Base-by-base conservation (phyloP, 441 rosid species). In the Gossypium gossypioides region DNA sequence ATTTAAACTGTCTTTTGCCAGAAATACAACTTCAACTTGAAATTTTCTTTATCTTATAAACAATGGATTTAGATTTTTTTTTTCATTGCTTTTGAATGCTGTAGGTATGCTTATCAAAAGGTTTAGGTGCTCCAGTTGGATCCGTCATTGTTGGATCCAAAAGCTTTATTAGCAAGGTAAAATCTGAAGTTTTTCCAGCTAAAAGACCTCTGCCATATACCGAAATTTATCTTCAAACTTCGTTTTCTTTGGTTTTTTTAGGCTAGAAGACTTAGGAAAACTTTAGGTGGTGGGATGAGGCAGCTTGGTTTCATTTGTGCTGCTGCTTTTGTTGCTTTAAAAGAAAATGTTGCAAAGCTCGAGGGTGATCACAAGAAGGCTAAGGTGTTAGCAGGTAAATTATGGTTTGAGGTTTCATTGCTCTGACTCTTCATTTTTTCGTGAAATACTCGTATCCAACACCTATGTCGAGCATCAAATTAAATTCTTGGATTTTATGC, bases 261-360 rank as follows among this genome's bases (percentile, higher is more conserved):
- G 97, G 97, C 97, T 71, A 86, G 85, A 84, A 84, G 85, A 78
- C 82, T 95, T 32, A 79, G 96, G 82, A 95, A 95, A 79, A 91
- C 97, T 63, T 76, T 92, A 74, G 99, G 97, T 19, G 99, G 99
- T n/a, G 97, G 97, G 71, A 95, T 95, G 97, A 86, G 97, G 76
- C 99, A 90, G 79, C 63, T 88, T 0, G 97, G 97, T 18, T 74
- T 88, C 72, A 85, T 95, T 29, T 92, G 97, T 44, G 91, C 94
- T 0, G 94, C 96, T 6, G 96, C 93, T 48, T 75, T 94, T 37
- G 91, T 92, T 37, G 96, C 93, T 15, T 72, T 95, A 51, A 85
- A 82, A 68, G 89, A 95, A 40, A 88, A 90, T 62, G 82, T 84
- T 3, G 74, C 61, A 58, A 90, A 92, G 84, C 97, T 92, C 0